These are phyloP conservation scores for Podospora australis DNA, from an alignment of 495 filamentous ascomycete species.

Conservation along the genomic window DNA sequence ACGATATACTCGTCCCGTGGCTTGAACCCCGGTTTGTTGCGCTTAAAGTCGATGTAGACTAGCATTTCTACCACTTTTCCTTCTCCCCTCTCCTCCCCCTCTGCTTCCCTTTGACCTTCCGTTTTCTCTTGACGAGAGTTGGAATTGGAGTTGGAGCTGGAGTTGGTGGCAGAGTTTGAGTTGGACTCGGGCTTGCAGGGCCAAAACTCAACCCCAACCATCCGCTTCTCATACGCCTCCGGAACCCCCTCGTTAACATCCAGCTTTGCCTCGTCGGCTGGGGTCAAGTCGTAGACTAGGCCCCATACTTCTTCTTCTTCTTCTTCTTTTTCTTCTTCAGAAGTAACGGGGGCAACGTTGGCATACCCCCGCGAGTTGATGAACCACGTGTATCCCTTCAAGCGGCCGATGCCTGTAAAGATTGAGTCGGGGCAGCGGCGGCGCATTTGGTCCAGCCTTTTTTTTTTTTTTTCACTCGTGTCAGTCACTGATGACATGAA, in stretches of 20 bases:
- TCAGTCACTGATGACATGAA: too few relatives aligned
- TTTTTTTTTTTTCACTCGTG: too few relatives aligned
- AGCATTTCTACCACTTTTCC: constrained; percentile 20
- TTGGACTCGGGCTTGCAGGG: neutral
- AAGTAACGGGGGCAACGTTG: constrained; percentile 25
- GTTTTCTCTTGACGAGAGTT: too few relatives aligned
- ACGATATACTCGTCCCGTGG: constrained; percentile 30
- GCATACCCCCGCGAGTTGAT: constrained; percentile 40
- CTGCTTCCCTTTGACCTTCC: neutral
- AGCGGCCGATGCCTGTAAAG: constrained; percentile 29
- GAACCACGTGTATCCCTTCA: constrained; percentile 35
- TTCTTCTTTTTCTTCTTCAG: neutral
- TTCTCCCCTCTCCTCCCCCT: neutral
- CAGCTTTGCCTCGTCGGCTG: constrained; percentile 25
- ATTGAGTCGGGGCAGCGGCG: constrained; percentile 32
- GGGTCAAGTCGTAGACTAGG: constrained; percentile 30
- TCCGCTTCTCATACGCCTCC: constrained; percentile 27
- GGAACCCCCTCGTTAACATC: constrained; percentile 35
- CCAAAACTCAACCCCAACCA: constrained; percentile 21
- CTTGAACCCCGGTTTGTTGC: constrained; percentile 5
- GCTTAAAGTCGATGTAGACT: constrained; percentile 33
- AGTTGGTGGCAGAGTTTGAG: neutral
- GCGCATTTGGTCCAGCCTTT: constrained; percentile 32
- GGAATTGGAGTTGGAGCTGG: neutral
- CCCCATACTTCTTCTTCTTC: constrained; percentile 32